Evolutionary conservation across 306 rosid genomes (phyloP).

Genomic region (Casuarina cunninghamiana): DNA sequence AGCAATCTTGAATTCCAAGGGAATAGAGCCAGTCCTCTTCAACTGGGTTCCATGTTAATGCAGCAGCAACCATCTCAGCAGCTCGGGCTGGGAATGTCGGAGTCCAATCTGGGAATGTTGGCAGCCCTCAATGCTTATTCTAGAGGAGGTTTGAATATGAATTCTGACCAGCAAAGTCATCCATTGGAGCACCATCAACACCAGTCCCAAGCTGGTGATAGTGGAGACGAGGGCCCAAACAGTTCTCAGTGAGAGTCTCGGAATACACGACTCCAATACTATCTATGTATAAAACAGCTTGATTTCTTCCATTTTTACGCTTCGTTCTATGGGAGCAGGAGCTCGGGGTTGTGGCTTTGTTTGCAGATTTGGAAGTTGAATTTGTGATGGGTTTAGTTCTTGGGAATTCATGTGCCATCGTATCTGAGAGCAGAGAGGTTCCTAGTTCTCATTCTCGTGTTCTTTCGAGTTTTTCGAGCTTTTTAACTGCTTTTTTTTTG

Average conservation of each 20-base stretch:
- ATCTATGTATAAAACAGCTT: conserved; percentile 21
- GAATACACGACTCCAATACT: conserved; percentile 13
- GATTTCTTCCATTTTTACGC: conserved; percentile 11
- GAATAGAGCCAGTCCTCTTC: conserved; percentile 48
- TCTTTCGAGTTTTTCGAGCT: background rate
- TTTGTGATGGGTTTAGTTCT: conserved; percentile 35
- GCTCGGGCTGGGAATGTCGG: conserved; percentile 64
- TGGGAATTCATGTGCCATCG: conserved; percentile 34
- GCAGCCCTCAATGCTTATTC: conserved; percentile 84
- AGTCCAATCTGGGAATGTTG: conserved; percentile 84
- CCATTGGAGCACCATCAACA: conserved; percentile 58
- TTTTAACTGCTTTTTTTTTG: background rate
- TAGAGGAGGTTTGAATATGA: conserved; percentile 62
- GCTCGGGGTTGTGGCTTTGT: conserved; percentile 36
- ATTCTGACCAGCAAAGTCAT: conserved; percentile 52
- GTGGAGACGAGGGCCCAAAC: conserved; percentile 72
- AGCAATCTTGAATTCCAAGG: conserved; percentile 60
- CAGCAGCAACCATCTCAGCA: conserved; percentile 73
- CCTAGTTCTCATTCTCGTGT: conserved; percentile 27
- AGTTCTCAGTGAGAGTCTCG: conserved; percentile 52
- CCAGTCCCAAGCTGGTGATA: conserved; percentile 43
- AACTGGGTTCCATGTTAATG: conserved; percentile 78
- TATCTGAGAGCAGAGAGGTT: conserved; percentile 20
- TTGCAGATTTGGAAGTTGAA: conserved; percentile 51
- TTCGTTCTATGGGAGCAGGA: conserved; percentile 31